Base-by-base conservation (phyloP, 2,329 filamentous ascomycete genomes). In the Leptosphaerulina australis region DNA sequence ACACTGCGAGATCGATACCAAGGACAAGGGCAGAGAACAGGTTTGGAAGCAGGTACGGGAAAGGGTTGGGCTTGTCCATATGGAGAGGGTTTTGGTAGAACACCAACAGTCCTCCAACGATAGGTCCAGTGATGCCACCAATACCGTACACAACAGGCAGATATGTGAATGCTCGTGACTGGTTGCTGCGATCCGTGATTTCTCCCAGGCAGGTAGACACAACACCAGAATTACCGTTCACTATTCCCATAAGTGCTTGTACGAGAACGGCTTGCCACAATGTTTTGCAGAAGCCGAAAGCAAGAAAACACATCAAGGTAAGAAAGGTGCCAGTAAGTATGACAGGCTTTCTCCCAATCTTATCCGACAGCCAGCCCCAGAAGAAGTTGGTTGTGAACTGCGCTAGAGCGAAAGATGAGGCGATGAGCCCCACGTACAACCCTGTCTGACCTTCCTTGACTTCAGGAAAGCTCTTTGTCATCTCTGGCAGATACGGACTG, bases 61-160 rank as follows among this genome's bases (percentile, higher is more conserved):
- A 93, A 1, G 79, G 78, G 37, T 83, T 82, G 20, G 75, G 70
- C 37, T 78, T 67, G 21, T 75, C 76, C 15, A 74, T 71, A 20
- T 80, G 72, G 59, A 84, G 81, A 1, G 83, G 83, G 41, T 83
- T 81, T 21, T 83, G 68, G 36, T 79, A 80, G 34, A 86, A 83
- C 0, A 96, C 88, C 45, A 97, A 75, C 30, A 97, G 71, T 0
- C 94, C 94, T 11, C 94, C 94, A n/a, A 97, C 75, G 1, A 95
- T 85, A 0, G 94, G 94, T 0, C 94, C 94, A 0, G 92, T 94
- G 54, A 99, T 96, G 33, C 90, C 90, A 14, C 94, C 94, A 25
- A 99, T 79, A 3, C 93, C 93, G 73, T 99, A 99, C n/a, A 97
- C 87, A 29, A 97, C 88, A 0, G 94, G 94, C 31, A 99, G 78